Base-by-base conservation (phyloP, 495 filamentous ascomycete species). In the Neurospora terricola region DNA sequence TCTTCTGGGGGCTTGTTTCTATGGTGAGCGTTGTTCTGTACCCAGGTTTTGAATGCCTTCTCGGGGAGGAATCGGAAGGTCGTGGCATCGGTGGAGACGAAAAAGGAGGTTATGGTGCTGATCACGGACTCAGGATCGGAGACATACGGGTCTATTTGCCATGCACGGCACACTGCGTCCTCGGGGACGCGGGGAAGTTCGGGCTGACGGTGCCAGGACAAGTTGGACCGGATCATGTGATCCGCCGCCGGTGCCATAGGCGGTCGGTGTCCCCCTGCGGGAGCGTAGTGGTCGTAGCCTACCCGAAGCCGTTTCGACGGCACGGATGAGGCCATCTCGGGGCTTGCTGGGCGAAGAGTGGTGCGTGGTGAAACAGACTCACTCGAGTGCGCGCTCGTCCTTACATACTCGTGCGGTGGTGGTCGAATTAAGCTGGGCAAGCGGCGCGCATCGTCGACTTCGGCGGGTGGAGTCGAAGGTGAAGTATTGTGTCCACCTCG, bases 71-170 rank as follows among this genome's bases (percentile, higher is more conserved):
- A 78, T 45, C 77, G 78, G 38, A 81, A 75, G 59, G 72, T 66
- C 72, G 75, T 73, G 73, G 69, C 71, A 72, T 76, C 71, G 70
- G 75, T 70, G 18, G 76, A 75, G 70, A 74, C 72, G 74, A 78
- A 76, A 73, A 79, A 79, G 39, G 73, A 76, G 38, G 72, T 69
- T 48, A 78, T 69, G 30, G 48, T 77, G 74, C 62, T 77, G 76
- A 27, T 78, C 59, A 79, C 76, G 72, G 74, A 76, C 75, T 76
- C 78, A 75, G 85, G 84, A 70, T 89, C 84, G 34, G 77, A 79
- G 38, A 85, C 85, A 77, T 88, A 91, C 72, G 90, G 88, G 77
- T 94, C 90, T 72, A 86, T 81, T 73, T 89, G 86, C 91, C 89
- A 91, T 71, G 87, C 86, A 37, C 83, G 80, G 34, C 83, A 78